Evolutionary conservation across 148 eudicot genomes (phyloP), one percentile per base, ranked within the genome.

Genomic region (Vaccinium darrowii): DNA sequence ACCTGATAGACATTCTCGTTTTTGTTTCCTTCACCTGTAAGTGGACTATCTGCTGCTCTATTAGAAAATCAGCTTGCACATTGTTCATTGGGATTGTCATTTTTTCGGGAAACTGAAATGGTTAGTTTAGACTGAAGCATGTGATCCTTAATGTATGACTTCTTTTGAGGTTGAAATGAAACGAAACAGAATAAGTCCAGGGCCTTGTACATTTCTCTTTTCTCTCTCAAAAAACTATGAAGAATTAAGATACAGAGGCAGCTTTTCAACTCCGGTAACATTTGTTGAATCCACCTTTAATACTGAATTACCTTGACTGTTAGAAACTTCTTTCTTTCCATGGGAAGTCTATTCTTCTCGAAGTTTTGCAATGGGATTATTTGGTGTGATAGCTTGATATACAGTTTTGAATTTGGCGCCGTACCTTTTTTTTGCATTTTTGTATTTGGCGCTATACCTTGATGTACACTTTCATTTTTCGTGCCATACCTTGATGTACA

Each of bases 141-240:
- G 27, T 79, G 50, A 6, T 58, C 8, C 27, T 21, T 58, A 58
- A 27, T 80, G 93, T 74, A 10, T 71, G 47, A 71, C 33, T 71
- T 39, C 3, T 36, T 43, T 43, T 3, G 39, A 15, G 51, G 8
- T 74, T 74, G 39, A 18, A 74, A 50, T 74, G 51, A 74, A 74
- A 74, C 52, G 39, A 2, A 36, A 36, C 3, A 36, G 39, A 36
- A 5, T 2, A 21, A 43, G 49, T 30, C 43, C 50, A 4, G n/a
- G 76, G 50, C 76, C 76, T 73, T 12, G 39, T 71, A 3, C 13
- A 43, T 25, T 36, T 39, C 0, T 18, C 8, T 39, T 43, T 16
- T 74, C 3, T 43, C 14, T 43, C 78, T 75, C 3, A 27, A 69
- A 69, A 39, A 30, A 43, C 78, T 75, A 10, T 19, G 11, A 10